Evolutionary conservation across 305 asterid species (phyloP).

Genomic region (Galium porrigens): DNA sequence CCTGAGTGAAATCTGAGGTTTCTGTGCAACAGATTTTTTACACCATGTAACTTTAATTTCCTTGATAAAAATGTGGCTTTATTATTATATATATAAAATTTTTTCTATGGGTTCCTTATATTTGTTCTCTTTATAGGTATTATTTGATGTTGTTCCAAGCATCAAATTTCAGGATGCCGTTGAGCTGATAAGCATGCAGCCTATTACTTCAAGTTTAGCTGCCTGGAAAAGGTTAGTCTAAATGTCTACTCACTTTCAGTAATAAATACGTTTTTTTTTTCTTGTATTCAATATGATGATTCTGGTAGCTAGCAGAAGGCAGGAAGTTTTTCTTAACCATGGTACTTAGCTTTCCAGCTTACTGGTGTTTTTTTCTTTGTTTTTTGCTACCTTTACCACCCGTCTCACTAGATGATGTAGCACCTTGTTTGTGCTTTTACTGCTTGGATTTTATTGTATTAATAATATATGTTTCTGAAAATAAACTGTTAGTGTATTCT

Average conservation of each 20-base stretch:
- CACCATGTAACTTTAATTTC: background rate
- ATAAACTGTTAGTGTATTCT: background rate
- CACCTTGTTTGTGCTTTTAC: constrained; percentile 1
- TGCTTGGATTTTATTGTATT: background rate
- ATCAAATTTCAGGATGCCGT: constrained; percentile 84
- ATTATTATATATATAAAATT: no score
- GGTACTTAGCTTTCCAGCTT: background rate
- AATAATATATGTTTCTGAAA: background rate
- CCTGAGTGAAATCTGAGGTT: background rate
- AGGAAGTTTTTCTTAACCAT: background rate
- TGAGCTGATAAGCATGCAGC: constrained; percentile 93
- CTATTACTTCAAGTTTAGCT: constrained; percentile 70
- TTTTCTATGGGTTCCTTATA: background rate
- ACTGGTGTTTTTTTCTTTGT: no score
- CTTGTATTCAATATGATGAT: background rate
- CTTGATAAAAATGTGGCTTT: background rate
- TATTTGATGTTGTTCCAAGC: constrained; percentile 87
- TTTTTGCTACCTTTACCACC: background rate
- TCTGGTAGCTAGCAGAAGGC: background rate
- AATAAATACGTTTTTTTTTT: background rate
- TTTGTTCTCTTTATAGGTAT: constrained; percentile 45
- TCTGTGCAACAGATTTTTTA: background rate
- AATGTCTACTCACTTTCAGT: constrained; percentile 11
- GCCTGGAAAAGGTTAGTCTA: constrained; percentile 82
- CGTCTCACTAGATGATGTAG: background rate